Percentiles rank a stretch among this genome's conserved stretches.
Evolutionary conservation across 2,329 filamentous ascomycete genomes (phyloP).

Genomic region (Fusarium metavorans): DNA sequence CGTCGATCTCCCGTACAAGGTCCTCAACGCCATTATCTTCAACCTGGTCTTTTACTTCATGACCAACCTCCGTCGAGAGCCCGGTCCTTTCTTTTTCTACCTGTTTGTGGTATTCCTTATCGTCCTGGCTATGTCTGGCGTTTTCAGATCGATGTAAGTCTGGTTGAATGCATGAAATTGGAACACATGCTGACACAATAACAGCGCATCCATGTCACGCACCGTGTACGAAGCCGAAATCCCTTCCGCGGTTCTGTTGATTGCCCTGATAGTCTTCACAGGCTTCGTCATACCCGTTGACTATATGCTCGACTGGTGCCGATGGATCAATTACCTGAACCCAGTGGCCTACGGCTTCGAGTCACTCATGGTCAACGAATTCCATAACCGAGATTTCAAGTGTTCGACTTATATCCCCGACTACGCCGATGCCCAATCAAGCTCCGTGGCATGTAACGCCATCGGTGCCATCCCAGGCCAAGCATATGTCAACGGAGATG

Average conservation of each 20-base stretch:
- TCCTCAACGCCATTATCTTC: conserved; percentile 52
- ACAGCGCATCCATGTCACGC: neutral
- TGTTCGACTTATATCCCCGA: conserved; percentile 26
- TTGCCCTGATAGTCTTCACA: conserved; percentile 52
- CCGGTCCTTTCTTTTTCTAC: conserved; percentile 60
- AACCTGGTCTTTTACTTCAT: conserved; percentile 61
- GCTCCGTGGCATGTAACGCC: conserved; percentile 9
- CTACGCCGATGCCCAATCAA: conserved; percentile 2
- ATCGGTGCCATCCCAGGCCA: conserved; percentile 59
- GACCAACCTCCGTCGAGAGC: conserved; percentile 56
- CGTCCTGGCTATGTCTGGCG: conserved; percentile 71
- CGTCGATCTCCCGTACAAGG: conserved; percentile 56
- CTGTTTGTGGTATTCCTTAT: conserved; percentile 59
- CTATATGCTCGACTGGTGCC: conserved; percentile 70
- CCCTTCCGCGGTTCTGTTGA: conserved; percentile 51
- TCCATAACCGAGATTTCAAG: conserved; percentile 48
- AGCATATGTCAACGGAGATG: conserved; percentile 57
- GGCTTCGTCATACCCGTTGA: conserved; percentile 59
- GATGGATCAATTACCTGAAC: conserved; percentile 75
- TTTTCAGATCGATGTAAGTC: conserved; percentile 60
- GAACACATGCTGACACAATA: neutral
- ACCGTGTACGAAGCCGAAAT: conserved; percentile 49
- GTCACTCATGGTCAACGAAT: conserved; percentile 74
- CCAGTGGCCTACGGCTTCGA: conserved; percentile 75
- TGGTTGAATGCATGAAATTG: neutral